phyloP scores from a whole-genome alignment of 164 flowering plant genomes.

The Houttuynia cordata region DNA sequence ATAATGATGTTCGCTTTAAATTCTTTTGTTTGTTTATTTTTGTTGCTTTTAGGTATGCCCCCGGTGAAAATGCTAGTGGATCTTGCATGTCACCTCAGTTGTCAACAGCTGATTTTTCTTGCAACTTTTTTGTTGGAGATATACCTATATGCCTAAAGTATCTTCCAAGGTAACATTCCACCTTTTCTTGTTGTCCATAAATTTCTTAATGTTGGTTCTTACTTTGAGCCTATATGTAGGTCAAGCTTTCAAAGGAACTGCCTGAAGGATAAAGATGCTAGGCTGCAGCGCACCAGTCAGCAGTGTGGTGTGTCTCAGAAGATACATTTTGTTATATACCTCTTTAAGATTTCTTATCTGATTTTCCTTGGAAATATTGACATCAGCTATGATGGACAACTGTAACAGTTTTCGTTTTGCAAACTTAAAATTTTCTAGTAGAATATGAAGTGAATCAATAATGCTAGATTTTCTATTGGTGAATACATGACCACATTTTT shows the following conservation, averaged over 20 bases:
- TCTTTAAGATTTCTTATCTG: background rate
- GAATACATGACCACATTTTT: too few relatives aligned
- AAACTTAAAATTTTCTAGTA: too few relatives aligned
- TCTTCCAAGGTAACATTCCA: slow-evolving; percentile 56
- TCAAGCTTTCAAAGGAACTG: slow-evolving; percentile 84
- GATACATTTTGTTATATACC: background rate
- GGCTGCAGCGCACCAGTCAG: slow-evolving; percentile 40
- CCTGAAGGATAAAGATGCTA: slow-evolving; percentile 42
- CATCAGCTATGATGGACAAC: background rate
- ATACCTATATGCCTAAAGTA: slow-evolving; percentile 67
- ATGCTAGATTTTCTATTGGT: too few relatives aligned
- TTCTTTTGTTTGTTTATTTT: background rate
- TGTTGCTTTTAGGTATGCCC: slow-evolving; percentile 44
- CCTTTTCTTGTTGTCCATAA: background rate
- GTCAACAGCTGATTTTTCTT: slow-evolving; percentile 63
- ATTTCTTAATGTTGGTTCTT: background rate
- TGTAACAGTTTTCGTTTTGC: too few relatives aligned
- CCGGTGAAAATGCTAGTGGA: slow-evolving; percentile 34
- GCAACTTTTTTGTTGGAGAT: slow-evolving; percentile 63
- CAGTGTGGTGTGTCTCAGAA: slow-evolving; percentile 54
- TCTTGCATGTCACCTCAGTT: slow-evolving; percentile 52
- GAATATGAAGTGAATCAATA: too few relatives aligned
- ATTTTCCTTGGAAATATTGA: background rate
- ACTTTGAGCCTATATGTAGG: slow-evolving; percentile 24
- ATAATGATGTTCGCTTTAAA: background rate